Percentiles rank a stretch among this genome's conserved stretches.
These are phyloP conservation scores for Pythium dissotocum DNA, from an alignment of 352 stramenopile species.

Conservation along the genomic window DNA sequence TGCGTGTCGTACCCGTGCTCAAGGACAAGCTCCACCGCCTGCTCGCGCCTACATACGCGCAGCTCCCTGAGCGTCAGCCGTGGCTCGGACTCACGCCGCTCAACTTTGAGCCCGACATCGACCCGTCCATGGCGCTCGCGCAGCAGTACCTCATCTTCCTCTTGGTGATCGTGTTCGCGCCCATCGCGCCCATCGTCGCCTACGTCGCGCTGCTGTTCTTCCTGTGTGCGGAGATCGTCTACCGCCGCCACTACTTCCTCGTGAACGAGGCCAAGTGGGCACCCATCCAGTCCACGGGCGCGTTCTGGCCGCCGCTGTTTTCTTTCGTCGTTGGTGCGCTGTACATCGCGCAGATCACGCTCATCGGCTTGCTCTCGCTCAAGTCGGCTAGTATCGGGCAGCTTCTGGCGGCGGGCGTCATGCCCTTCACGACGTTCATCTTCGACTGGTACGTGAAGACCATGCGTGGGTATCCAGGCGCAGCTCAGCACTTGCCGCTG, in stretches of 20 bases:
- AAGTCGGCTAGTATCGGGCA: conserved; percentile 53
- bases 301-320: conserved; percentile 73
- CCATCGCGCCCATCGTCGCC: conserved; percentile 69
- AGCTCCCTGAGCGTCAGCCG: conserved; percentile 42
- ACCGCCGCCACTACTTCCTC: conserved; percentile 69
- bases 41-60: conserved; percentile 53
- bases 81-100: conserved; percentile 62
- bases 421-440: conserved; percentile 59
- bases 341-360: conserved; percentile 58
- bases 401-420: conserved; percentile 38
- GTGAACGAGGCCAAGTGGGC: conserved; percentile 65
- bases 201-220: conserved; percentile 73
- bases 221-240: conserved; percentile 62
- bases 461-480: conserved; percentile 46
- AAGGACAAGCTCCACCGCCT: conserved; percentile 45
- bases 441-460: conserved; percentile 67
- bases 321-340: conserved; percentile 63
- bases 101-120: conserved; percentile 54
- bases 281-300: conserved; percentile 55
- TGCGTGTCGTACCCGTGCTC: conserved; percentile 53
- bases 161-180: conserved; percentile 68
- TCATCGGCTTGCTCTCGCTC: conserved; percentile 69
- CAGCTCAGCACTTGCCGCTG: conserved; percentile 55
- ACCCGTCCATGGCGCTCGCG: conserved; percentile 56
- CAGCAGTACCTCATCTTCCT: conserved; percentile 77